A percentile compares a stretch with the other conserved stretches of the same genome.
These are phyloP conservation scores for Plantago elongata DNA, from an alignment of 257 asterid species.

Conservation along the genomic window DNA sequence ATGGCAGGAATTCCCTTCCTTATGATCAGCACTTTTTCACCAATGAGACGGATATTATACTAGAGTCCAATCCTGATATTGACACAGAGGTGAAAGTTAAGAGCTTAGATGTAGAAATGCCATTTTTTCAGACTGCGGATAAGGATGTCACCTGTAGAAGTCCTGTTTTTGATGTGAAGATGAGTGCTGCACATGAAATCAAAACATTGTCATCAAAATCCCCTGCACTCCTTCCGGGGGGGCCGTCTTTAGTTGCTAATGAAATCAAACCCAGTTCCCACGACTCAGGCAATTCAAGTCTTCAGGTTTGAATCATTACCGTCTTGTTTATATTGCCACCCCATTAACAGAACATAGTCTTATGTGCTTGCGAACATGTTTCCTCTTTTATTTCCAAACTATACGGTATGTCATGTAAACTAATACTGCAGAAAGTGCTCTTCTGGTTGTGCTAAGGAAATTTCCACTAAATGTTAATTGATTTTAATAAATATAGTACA, in stretches of 20 bases:
- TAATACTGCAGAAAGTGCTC: conserved; percentile 5
- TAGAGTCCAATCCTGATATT: conserved; percentile 38
- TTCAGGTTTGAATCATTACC: conserved; percentile 46
- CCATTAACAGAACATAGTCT: conserved; percentile 10
- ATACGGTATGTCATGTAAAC: neutral
- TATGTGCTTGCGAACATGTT: conserved; percentile 1
- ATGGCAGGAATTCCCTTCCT: conserved; percentile 38
- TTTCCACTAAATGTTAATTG: neutral
- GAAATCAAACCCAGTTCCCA: conserved; percentile 23
- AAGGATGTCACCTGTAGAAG: conserved; percentile 20
- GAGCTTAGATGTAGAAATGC: conserved; percentile 31
- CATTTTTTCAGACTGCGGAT: conserved; percentile 26
- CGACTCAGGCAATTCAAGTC: conserved; percentile 25
- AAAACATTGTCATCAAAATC: conserved; percentile 27
- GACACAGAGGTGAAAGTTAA: conserved; percentile 36
- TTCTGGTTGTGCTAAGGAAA: neutral
- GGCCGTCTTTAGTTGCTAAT: conserved; percentile 23
- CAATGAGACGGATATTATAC: conserved; percentile 33
- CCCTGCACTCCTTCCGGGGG: conserved; percentile 28
- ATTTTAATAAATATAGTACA: neutral
- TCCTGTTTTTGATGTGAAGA: conserved; percentile 29
- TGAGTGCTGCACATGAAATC: conserved; percentile 35
- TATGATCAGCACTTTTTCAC: conserved; percentile 18
- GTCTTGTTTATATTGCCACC: conserved; percentile 16
- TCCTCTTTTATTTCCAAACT: neutral